These are phyloP conservation scores for Colletotrichum eremochloae DNA, from an alignment of 2,329 filamentous ascomycete genomes.

Conservation along the genomic window DNA sequence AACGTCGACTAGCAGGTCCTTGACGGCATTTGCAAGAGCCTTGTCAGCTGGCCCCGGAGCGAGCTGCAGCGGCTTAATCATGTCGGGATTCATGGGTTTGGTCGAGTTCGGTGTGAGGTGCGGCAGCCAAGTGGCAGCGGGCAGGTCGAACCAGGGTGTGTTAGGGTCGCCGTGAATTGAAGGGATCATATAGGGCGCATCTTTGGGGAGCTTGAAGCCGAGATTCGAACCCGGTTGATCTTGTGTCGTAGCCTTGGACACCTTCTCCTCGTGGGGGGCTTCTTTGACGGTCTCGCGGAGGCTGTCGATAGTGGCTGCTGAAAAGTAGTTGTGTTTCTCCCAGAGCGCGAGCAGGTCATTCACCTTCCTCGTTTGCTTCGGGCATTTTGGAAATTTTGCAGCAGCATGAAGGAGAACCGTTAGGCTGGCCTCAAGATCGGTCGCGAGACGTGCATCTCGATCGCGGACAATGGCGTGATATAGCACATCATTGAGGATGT, in stretches of 20 bases:
- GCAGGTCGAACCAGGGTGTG: slow-evolving; percentile 84
- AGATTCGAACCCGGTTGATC: slow-evolving; percentile 44
- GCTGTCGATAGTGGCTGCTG: slow-evolving; percentile 64
- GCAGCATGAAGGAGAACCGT: slow-evolving; percentile 72
- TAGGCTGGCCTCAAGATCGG: slow-evolving; percentile 70
- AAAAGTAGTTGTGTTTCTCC: slow-evolving; percentile 76
- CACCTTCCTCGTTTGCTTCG: slow-evolving; percentile 77
- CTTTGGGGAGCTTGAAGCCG: slow-evolving; percentile 54
- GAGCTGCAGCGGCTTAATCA: slow-evolving; percentile 80
- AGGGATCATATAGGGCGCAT: slow-evolving; percentile 78
- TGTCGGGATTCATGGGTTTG: slow-evolving; percentile 77
- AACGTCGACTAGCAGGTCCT: slow-evolving; percentile 76
- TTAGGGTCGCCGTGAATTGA: slow-evolving; percentile 81
- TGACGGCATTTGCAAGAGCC: slow-evolving; percentile 76
- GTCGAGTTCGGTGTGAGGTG: slow-evolving; percentile 83
- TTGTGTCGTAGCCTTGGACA: slow-evolving; percentile 14
- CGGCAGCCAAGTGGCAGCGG: slow-evolving; percentile 84
- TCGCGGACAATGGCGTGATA: slow-evolving; percentile 73
- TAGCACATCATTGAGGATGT: slow-evolving; percentile 83
- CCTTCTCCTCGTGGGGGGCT: slow-evolving; percentile 46
- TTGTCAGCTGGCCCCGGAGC: slow-evolving; percentile 76
- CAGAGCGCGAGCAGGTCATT: slow-evolving; percentile 76
- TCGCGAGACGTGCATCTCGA: slow-evolving; percentile 64
- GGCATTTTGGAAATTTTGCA: slow-evolving; percentile 69
- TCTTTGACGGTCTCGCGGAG: slow-evolving; percentile 70